Conservation (phyloP, 495 filamentous ascomycete genomes). For the Aspergillus kassunensis region DNA sequence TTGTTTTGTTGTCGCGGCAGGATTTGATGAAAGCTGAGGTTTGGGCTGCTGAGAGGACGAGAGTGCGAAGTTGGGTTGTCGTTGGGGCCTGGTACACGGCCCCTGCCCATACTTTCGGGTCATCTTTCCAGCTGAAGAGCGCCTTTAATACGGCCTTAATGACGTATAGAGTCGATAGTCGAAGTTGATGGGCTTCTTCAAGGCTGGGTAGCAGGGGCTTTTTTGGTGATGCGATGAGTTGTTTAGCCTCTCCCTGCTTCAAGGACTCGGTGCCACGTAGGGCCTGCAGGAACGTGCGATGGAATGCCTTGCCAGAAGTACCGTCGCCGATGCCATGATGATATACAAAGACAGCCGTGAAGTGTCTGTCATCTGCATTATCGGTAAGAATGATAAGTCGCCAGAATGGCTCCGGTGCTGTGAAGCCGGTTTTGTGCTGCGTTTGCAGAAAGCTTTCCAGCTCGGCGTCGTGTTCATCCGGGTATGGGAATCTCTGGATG, state of each 20-base stretch:
- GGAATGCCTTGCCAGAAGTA: constrained; percentile 33
- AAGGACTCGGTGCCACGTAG: constrained; percentile 13
- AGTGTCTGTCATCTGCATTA: constrained; percentile 17
- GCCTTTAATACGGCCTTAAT: constrained; percentile 24
- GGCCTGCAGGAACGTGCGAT: constrained; percentile 27
- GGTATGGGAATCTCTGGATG: constrained; percentile 6
- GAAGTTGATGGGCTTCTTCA: constrained; percentile 21
- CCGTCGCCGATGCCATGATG: constrained; percentile 37
- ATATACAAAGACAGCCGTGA: constrained; percentile 36
- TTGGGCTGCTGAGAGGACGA: constrained; percentile 20
- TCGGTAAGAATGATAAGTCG: constrained; percentile 30
- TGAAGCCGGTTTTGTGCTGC: constrained; percentile 36
- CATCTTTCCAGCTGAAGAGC: constrained; percentile 21
- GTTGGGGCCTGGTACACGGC: constrained; percentile 18
- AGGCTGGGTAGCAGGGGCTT: constrained; percentile 29
- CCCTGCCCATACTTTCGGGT: constrained; percentile 25
- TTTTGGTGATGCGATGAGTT: constrained; percentile 23
- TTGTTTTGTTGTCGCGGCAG: constrained; percentile 32
- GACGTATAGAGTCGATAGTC: constrained; percentile 27
- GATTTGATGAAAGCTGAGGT: constrained; percentile 17
- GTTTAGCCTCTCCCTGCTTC: constrained; percentile 17
- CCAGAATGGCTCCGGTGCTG: constrained; percentile 35
- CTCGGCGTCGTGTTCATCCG: constrained; percentile 19
- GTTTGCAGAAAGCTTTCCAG: constrained; percentile 31
- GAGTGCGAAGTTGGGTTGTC: constrained; percentile 18